A percentile compares a stretch with the other conserved stretches of the same genome.
Conservation (phyloP, 2,329 filamentous ascomycete species). For the Hypoxylon sp. region DNA sequence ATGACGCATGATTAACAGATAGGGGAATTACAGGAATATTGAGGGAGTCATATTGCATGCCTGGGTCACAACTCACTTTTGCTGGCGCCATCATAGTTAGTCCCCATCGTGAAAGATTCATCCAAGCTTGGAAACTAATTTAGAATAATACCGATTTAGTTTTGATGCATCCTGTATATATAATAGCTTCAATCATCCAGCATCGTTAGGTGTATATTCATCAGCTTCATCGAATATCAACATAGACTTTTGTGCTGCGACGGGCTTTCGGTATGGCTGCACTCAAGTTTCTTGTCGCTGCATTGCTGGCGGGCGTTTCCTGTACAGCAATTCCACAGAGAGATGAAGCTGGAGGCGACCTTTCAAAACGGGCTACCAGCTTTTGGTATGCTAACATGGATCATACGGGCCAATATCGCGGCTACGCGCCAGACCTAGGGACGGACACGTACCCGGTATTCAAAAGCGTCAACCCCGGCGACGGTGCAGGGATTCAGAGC, state of each 20-base stretch:
- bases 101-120: conserved; percentile 5
- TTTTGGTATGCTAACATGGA: conserved; percentile 57
- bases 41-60: conserved; percentile 4
- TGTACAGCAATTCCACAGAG: conserved; percentile 14
- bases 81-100: conserved; percentile 29
- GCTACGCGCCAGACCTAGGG: conserved; percentile 53
- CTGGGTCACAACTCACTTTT: conserved; percentile 6
- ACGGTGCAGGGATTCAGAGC: conserved; percentile 49
- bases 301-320: conserved; percentile 12
- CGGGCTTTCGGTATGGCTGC: conserved; percentile 17
- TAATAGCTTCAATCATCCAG: conserved; percentile 11
- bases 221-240: neutral
- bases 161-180: conserved; percentile 21
- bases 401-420: conserved; percentile 48
- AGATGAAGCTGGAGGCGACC: conserved; percentile 8
- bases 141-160: neutral
- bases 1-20: neutral
- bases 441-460: conserved; percentile 51
- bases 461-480: conserved; percentile 50
- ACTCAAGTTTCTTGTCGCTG: conserved; percentile 17
- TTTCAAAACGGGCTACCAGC: conserved; percentile 28
- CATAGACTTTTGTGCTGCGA: conserved; percentile 5
- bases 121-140: conserved; percentile 2
- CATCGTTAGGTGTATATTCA: conserved; percentile 7
- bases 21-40: neutral